These are phyloP conservation scores for Paraphysoderma sedebokerense DNA, from an alignment of 371 early-diverging fungal genomes.

Conservation along the genomic window DNA sequence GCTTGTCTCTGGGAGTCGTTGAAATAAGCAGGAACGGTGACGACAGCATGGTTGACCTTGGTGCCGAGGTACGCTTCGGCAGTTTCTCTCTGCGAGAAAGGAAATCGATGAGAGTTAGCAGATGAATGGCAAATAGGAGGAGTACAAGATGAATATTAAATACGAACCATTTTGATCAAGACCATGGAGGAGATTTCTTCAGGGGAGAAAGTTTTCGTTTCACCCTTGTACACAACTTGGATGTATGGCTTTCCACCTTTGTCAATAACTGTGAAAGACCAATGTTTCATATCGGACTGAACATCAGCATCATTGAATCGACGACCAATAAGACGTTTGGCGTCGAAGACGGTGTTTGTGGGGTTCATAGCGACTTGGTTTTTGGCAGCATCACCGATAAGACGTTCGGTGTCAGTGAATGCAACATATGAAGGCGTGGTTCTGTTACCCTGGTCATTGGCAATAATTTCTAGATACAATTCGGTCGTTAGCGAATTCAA, in stretches of 20 bases:
- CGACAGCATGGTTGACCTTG: conserved; percentile 79
- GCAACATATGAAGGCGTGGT: conserved; percentile 92
- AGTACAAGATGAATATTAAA: neutral
- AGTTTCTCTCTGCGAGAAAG: conserved; percentile 14
- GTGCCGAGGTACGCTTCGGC: conserved; percentile 91
- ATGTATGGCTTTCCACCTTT: conserved; percentile 68
- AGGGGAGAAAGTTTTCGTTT: conserved; percentile 82
- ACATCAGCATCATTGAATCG: conserved; percentile 76
- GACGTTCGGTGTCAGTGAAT: conserved; percentile 80
- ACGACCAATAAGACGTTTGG: conserved; percentile 95
- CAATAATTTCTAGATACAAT: conserved; percentile 65
- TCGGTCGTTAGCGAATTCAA: conserved; percentile 1
- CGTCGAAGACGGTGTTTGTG: conserved; percentile 84
- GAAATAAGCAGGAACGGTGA: conserved; percentile 97
- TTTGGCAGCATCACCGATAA: conserved; percentile 90
- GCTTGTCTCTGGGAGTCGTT: conserved; percentile 97
- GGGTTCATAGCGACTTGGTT: conserved; percentile 83
- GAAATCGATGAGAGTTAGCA: neutral
- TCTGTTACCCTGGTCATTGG: conserved; percentile 95
- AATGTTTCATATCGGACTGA: conserved; percentile 85
- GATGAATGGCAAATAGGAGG: neutral
- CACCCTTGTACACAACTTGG: conserved; percentile 71
- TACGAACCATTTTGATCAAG: conserved; percentile 70
- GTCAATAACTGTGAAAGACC: conserved; percentile 74
- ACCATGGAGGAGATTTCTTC: conserved; percentile 96